These are phyloP conservation scores for Xylariaceae sp. DNA, from an alignment of 2,329 filamentous ascomycete species.

Conservation along the genomic window DNA sequence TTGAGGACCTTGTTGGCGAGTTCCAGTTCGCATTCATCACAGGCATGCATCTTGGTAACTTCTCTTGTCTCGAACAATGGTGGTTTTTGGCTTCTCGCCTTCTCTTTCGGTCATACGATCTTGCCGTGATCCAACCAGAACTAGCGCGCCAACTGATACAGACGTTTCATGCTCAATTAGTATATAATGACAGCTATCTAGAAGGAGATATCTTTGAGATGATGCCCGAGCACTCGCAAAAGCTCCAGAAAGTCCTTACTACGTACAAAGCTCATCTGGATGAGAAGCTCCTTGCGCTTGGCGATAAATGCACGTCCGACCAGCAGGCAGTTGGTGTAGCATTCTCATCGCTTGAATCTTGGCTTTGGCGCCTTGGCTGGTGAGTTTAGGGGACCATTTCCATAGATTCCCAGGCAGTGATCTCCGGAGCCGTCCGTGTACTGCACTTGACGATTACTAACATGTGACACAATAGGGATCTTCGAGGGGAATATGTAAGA, in stretches of 20 bases:
- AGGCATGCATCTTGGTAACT: slow-evolving; percentile 55
- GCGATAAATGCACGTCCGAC: slow-evolving; percentile 33
- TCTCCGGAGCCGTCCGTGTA: no score
- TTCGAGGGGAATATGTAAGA: not conserved
- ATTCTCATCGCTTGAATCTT: slow-evolving; percentile 47
- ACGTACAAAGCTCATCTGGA: slow-evolving; percentile 53
- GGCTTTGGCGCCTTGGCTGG: slow-evolving; percentile 49
- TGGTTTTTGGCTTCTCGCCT: slow-evolving; percentile 51
- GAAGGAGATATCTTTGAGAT: slow-evolving; percentile 41
- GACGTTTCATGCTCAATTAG: slow-evolving; percentile 51
- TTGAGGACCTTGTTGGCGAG: slow-evolving; percentile 52
- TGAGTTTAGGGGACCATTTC: slow-evolving; percentile 48
- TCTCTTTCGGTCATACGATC: slow-evolving; percentile 46
- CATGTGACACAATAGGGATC: not conserved
- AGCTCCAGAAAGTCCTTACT: slow-evolving; percentile 45
- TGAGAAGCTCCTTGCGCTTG: slow-evolving; percentile 39
- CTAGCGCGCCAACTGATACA: slow-evolving; percentile 47
- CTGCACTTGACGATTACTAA: no score
- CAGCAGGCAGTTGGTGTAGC: slow-evolving; percentile 43
- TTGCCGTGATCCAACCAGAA: slow-evolving; percentile 40
- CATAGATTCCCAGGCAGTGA: slow-evolving; percentile 36
- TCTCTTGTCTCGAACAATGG: slow-evolving; percentile 60
- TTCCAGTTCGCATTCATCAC: slow-evolving; percentile 58
- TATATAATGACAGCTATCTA: slow-evolving; percentile 48
- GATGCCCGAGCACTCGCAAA: slow-evolving; percentile 28